Percentiles rank a stretch among this genome's conserved stretches.
phyloP scores from a whole-genome alignment of 345 rosid genomes.

The Salix udensis region DNA sequence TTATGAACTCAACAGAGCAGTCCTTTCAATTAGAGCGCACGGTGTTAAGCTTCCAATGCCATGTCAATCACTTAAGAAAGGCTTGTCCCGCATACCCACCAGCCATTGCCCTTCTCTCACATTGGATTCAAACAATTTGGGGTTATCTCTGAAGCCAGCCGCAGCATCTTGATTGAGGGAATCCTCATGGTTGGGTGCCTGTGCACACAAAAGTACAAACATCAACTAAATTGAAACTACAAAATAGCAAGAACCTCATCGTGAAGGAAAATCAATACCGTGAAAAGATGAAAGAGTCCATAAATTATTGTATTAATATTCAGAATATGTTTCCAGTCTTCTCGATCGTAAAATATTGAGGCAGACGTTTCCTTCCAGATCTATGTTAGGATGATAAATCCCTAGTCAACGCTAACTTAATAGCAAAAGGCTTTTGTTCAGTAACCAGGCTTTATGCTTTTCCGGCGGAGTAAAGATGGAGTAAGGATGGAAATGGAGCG shows the following conservation, averaged over 20 bases:
- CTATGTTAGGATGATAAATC: slow-evolving; percentile 82
- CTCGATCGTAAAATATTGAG: too few relatives aligned
- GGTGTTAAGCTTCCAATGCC: too few relatives aligned
- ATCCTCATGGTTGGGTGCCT: slow-evolving; percentile 81
- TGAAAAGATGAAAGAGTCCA: slow-evolving; percentile 81
- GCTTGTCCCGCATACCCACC: slow-evolving; percentile 77
- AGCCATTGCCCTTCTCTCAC: slow-evolving; percentile 66
- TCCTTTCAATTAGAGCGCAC: too few relatives aligned
- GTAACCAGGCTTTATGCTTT: neutral
- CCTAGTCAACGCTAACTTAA: neutral
- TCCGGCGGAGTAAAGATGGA: neutral
- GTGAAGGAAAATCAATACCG: slow-evolving; percentile 37
- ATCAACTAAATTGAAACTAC: neutral
- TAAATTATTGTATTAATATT: slow-evolving; percentile 79
- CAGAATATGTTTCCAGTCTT: slow-evolving; percentile 53
- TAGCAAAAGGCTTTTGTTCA: neutral
- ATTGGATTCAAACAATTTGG: slow-evolving; percentile 58
- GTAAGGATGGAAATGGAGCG: too few relatives aligned
- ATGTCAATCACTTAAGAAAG: neutral
- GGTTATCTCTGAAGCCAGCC: slow-evolving; percentile 73
- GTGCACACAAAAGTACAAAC: slow-evolving; percentile 17
- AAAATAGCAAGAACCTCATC: neutral
- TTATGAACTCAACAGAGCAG: too few relatives aligned
- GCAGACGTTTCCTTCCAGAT: slow-evolving; percentile 57
- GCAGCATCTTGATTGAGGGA: slow-evolving; percentile 94